phyloP scores from a whole-genome alignment of 345 rosid genomes.

The Linum lewisii region DNA sequence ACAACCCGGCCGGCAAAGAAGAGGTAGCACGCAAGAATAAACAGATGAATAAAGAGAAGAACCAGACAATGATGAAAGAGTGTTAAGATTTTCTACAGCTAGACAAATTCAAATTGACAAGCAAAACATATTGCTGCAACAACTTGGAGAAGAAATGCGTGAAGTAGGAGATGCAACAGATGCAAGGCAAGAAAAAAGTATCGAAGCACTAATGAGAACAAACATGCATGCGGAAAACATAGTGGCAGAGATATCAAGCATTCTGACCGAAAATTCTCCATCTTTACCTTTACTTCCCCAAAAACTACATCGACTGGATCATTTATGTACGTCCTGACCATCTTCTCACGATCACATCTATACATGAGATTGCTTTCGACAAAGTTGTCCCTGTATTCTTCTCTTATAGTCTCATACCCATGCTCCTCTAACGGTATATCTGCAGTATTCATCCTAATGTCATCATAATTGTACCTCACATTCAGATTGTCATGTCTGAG shows the following conservation, averaged over 20 bases:
- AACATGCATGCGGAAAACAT: constrained; percentile 16
- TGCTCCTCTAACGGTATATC: constrained; percentile 12
- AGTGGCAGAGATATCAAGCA: constrained; percentile 18
- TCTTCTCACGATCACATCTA: constrained; percentile 26
- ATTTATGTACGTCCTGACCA: constrained; percentile 21
- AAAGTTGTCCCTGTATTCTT: constrained; percentile 20
- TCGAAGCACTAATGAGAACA: constrained; percentile 12
- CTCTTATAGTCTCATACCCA: constrained; percentile 15
- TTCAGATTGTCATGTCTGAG: constrained; percentile 18
- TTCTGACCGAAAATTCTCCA: constrained; percentile 22
- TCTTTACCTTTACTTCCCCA: constrained; percentile 55
- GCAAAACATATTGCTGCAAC: too few relatives aligned
- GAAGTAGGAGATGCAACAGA: constrained; percentile 5
- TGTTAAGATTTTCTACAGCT: too few relatives aligned
- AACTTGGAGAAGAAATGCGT: neutral
- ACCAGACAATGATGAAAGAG: too few relatives aligned
- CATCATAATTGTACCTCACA: constrained; percentile 10
- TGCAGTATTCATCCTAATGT: constrained; percentile 13
- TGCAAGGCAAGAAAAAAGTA: constrained; percentile 5
- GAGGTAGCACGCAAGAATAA: too few relatives aligned
- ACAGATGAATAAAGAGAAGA: too few relatives aligned
- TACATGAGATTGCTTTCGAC: constrained; percentile 16
- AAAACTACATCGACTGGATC: constrained; percentile 34
- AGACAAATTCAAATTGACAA: too few relatives aligned
- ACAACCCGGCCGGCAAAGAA: too few relatives aligned